phyloP scores from a whole-genome alignment of 768 basidiomycete genomes.

The Lyophyllum semitale region DNA sequence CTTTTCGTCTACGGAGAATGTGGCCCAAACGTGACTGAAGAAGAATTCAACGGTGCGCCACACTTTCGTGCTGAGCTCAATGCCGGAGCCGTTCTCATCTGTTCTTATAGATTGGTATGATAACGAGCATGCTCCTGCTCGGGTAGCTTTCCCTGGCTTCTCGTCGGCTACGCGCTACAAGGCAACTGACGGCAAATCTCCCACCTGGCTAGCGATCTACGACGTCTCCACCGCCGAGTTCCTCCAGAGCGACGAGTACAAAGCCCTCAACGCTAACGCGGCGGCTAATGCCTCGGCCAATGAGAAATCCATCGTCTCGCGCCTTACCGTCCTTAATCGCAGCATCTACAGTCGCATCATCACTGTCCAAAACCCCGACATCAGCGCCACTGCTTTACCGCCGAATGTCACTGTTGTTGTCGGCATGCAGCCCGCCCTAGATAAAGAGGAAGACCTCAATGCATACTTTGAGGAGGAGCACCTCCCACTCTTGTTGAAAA shows the following conservation, averaged over 20 bases:
- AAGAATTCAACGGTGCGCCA: conserved; percentile 29
- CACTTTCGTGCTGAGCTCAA: background rate
- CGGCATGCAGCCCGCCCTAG: conserved; percentile 6
- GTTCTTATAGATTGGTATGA: conserved; percentile 32
- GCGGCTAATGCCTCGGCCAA: conserved; percentile 25
- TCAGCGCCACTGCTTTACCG: conserved; percentile 8
- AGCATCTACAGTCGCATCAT: conserved; percentile 23
- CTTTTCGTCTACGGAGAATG: conserved; percentile 31
- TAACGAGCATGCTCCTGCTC: conserved; percentile 31
- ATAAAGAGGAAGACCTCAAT: conserved; percentile 27
- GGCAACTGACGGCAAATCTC: conserved; percentile 23
- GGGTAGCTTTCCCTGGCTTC: conserved; percentile 29
- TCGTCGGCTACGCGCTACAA: conserved; percentile 29
- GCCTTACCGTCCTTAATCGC: conserved; percentile 24
- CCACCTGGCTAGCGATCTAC: conserved; percentile 32
- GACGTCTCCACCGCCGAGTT: conserved; percentile 25
- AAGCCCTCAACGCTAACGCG: conserved; percentile 20
- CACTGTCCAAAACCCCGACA: conserved; percentile 13
- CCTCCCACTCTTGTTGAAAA: conserved; percentile 23
- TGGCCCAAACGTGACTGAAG: conserved; percentile 24
- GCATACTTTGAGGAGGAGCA: conserved; percentile 34
- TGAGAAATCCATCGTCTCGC: conserved; percentile 25
- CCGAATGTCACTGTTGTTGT: conserved; percentile 20
- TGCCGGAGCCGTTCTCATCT: background rate
- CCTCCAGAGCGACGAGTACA: conserved; percentile 23